A percentile compares a stretch with the other conserved stretches of the same genome.
phyloP scores from a whole-genome alignment of 495 filamentous ascomycete species.

The Melanomma pulvis-pyrius region DNA sequence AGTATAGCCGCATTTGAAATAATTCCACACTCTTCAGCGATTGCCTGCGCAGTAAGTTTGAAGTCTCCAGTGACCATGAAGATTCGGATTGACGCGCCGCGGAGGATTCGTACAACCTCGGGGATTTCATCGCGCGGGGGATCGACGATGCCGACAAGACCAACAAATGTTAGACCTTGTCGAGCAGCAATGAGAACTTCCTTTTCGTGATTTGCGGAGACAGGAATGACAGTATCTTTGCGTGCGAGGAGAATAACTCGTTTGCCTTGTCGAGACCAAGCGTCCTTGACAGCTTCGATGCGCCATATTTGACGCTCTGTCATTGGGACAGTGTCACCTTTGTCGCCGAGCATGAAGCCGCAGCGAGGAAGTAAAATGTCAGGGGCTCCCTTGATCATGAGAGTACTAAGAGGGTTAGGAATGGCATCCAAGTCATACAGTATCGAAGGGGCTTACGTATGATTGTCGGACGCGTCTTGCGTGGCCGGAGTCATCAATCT shows the following conservation, averaged over 20 bases:
- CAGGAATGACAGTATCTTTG: slow-evolving; percentile 43
- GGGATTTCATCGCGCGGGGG: slow-evolving; percentile 67
- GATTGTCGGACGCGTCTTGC: slow-evolving; percentile 13
- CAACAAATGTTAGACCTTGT: slow-evolving; percentile 60
- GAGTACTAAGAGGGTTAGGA: slow-evolving; percentile 11
- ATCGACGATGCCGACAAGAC: slow-evolving; percentile 68
- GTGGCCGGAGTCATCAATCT: slow-evolving; percentile 41
- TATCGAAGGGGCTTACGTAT: slow-evolving; percentile 6
- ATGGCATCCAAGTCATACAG: background rate
- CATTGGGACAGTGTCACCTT: slow-evolving; percentile 53
- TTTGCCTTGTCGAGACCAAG: slow-evolving; percentile 65
- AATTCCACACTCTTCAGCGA: slow-evolving; percentile 69
- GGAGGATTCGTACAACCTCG: slow-evolving; percentile 58
- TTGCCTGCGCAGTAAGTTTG: slow-evolving; percentile 68
- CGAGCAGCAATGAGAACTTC: slow-evolving; percentile 54
- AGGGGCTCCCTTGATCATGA: slow-evolving; percentile 30
- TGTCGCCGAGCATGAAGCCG: slow-evolving; percentile 50
- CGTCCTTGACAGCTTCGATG: slow-evolving; percentile 60
- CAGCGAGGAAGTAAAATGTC: slow-evolving; percentile 53
- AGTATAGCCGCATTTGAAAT: slow-evolving; percentile 51
- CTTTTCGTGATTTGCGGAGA: slow-evolving; percentile 44
- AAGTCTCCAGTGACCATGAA: slow-evolving; percentile 79
- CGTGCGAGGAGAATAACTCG: slow-evolving; percentile 68
- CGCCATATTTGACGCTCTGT: slow-evolving; percentile 42
- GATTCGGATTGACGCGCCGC: slow-evolving; percentile 64